Evolutionary conservation across 2,329 filamentous ascomycete genomes (phyloP).

Genomic region (Coniochaeta ligniaria): DNA sequence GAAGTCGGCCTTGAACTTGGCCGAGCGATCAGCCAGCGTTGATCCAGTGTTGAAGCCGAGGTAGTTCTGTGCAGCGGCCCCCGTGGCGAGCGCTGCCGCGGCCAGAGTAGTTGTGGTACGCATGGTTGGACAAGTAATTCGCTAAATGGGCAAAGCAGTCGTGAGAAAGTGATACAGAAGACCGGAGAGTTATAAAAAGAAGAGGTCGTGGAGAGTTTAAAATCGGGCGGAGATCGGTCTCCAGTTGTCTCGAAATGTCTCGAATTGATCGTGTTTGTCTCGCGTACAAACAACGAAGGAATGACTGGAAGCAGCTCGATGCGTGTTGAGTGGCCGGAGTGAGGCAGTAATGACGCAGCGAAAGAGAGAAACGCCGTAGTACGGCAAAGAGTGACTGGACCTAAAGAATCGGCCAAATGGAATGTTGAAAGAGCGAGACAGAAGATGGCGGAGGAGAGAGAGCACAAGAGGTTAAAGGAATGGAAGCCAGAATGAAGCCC

Average conservation of each 20-base stretch:
- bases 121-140: constrained; percentile 20
- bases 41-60: constrained; percentile 47
- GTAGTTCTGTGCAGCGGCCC: constrained; percentile 37
- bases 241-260: background rate
- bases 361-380: background rate
- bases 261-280: background rate
- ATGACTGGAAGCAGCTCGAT: background rate
- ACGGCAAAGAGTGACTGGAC: background rate
- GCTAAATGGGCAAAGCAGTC: background rate
- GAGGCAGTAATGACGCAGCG: background rate
- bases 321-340: background rate
- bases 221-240: background rate
- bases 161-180: background rate
- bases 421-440: background rate
- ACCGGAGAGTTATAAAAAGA: background rate
- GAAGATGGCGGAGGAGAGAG: background rate
- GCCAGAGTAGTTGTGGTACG: constrained; percentile 29
- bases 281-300: background rate
- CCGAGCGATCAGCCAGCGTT: constrained; percentile 35
- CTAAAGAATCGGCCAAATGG: background rate
- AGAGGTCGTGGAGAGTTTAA: background rate
- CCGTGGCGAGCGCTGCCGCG: constrained; percentile 30
- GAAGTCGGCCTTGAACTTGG: constrained; percentile 46
- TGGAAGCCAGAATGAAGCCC: background rate
- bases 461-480: background rate